Base-by-base conservation (phyloP, 1,284 basidiomycete species). In the Chondrostereum purpureum region DNA sequence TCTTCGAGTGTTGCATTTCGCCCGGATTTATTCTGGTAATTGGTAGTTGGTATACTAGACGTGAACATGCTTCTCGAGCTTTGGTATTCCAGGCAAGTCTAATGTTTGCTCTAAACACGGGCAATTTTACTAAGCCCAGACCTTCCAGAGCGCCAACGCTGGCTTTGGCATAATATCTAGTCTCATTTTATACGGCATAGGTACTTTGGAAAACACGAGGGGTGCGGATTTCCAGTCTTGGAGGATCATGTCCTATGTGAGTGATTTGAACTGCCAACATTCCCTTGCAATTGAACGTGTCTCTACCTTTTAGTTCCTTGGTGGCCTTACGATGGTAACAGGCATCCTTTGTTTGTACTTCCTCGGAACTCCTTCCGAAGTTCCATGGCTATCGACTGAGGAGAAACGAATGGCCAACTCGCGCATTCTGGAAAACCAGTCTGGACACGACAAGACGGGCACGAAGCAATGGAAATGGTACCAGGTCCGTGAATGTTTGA, bases 1-100 rank as follows among this genome's bases (percentile, higher is more conserved):
- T 54, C n/a, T 50, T 50, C 20, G 49, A 54, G 40, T 54, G 53
- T 24, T 50, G 48, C 44, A 54, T 54, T 36, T 45, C 43, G 38
- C 53, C 53, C 4, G 51, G 53, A 18, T 54, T 54, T 43, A 45
- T 54, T 21, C 49, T 54, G 11, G 45, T 54, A n/a, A 40, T 50
- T 24, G 49, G 53, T 3, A 52, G 46, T 16, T 52, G 51, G 50
- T 54, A 52, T 22, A 48, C 41, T 18, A 42, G 46, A 13, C 16
- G 22, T 11, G 53, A 54, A 27, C 53, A 54, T 38, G 34, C 51
- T 4, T 45, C 53, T 11, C 48, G 53, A 3, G 39, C 53, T 16
- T 24, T 54, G 16, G 43, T 54, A 22, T 54, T 48, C 42, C 53
- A 54, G 40, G 42, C 46, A 22, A 18, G 31, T 37, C 5, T 13